Evolutionary conservation across 495 filamentous ascomycete genomes (phyloP).

Genomic region (Trichoderma gamsii): DNA sequence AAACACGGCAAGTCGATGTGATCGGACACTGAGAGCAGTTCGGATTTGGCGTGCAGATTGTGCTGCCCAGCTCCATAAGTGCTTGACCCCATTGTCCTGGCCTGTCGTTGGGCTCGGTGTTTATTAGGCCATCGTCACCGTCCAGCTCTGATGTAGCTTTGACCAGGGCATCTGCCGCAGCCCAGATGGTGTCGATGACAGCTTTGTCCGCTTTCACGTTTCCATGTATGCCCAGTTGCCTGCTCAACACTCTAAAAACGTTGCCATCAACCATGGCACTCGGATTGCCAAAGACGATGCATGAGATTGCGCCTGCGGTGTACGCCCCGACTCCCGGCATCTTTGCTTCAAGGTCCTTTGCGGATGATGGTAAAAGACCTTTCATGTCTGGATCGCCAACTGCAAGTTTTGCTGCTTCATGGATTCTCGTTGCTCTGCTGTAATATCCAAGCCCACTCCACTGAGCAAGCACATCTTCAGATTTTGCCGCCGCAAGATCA

Average conservation of each 20-base stretch:
- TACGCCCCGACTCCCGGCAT: constrained; percentile 43
- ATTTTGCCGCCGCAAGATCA: constrained; percentile 30
- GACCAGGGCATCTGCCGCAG: constrained; percentile 35
- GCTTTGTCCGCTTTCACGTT: constrained; percentile 36
- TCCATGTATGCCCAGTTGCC: constrained; percentile 36
- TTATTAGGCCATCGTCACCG: constrained; percentile 18
- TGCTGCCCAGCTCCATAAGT: constrained; percentile 45
- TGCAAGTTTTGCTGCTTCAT: constrained; percentile 34
- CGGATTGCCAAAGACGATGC: constrained; percentile 39
- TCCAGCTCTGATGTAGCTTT: constrained; percentile 14
- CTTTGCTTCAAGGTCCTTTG: constrained; percentile 26
- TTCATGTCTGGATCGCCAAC: constrained; percentile 21
- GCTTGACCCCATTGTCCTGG: constrained; percentile 43
- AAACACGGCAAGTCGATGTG: constrained; percentile 36
- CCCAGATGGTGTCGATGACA: constrained; percentile 37
- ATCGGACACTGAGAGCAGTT: constrained; percentile 38
- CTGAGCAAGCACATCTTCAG: constrained; percentile 33
- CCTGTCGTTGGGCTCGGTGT: constrained; percentile 25
- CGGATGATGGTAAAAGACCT: constrained; percentile 30
- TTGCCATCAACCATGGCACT: constrained; percentile 46
- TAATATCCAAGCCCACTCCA: constrained; percentile 46
- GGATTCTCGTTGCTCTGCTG: constrained; percentile 36
- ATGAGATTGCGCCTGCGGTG: constrained; percentile 41
- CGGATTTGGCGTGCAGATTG: constrained; percentile 42
- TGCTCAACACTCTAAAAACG: constrained; percentile 38